A percentile compares a stretch with the other conserved stretches of the same genome.
These are phyloP conservation scores for Xylaria digitata DNA, from an alignment of 2,329 filamentous ascomycete genomes.

Conservation along the genomic window DNA sequence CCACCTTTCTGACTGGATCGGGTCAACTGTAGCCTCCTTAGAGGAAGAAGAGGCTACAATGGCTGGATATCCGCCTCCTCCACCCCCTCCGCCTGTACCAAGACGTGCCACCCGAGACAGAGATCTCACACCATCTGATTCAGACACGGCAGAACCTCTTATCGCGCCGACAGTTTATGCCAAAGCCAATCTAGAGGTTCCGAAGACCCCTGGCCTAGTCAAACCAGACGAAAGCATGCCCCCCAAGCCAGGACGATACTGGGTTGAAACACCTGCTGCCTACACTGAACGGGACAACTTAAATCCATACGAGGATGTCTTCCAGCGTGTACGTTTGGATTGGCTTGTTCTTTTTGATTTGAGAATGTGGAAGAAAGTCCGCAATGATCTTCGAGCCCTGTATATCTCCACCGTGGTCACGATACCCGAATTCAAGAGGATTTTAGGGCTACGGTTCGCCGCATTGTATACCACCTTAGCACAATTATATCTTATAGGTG, in stretches of 20 bases:
- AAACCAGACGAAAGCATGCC: slow-evolving; percentile 57
- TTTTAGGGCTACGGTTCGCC: slow-evolving; percentile 92
- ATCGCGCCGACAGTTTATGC: slow-evolving; percentile 71
- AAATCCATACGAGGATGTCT: slow-evolving; percentile 85
- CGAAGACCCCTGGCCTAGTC: slow-evolving; percentile 77
- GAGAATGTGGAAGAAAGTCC: slow-evolving; percentile 94
- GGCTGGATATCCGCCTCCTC: slow-evolving; percentile 76
- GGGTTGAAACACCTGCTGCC: slow-evolving; percentile 81
- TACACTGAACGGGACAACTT: slow-evolving; percentile 72
- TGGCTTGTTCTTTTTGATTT: slow-evolving; percentile 96
- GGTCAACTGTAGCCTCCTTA: slow-evolving; percentile 70
- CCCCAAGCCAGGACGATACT: slow-evolving; percentile 80
- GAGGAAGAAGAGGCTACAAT: slow-evolving; percentile 83
- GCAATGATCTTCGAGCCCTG: slow-evolving; percentile 88
- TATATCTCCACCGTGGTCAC: slow-evolving; percentile 97
- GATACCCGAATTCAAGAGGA: slow-evolving; percentile 94
- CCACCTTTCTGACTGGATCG: slow-evolving; percentile 60
- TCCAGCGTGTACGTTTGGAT: slow-evolving; percentile 88
- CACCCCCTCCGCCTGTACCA: slow-evolving; percentile 70
- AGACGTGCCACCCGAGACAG: slow-evolving; percentile 63
- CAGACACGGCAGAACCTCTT: slow-evolving; percentile 75
- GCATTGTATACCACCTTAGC: slow-evolving; percentile 93
- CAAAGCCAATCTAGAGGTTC: slow-evolving; percentile 77
- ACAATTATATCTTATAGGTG: slow-evolving; percentile 94
- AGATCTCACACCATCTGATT: slow-evolving; percentile 76